Evolutionary conservation across 306 rosid species (phyloP), one percentile per base, ranked within the genome.

Genomic region (Astragalus glycyphyllos): DNA sequence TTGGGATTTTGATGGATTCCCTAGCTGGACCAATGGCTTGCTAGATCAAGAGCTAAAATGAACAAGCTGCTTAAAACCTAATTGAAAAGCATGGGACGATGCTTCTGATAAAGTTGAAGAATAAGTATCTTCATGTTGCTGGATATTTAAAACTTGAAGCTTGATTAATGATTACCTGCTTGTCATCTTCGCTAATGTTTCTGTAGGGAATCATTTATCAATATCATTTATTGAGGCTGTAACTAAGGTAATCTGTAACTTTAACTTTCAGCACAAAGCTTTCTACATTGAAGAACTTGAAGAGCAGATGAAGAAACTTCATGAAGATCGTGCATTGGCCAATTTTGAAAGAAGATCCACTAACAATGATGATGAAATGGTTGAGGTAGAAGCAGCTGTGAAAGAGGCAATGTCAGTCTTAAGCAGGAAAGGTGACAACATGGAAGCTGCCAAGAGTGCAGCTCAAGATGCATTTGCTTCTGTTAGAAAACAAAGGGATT

Each of bases 221-320:
- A 37, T 69, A 26, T 61, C 29, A 37, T 75, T 71, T 66, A 6
- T 69, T 46, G 49, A 70, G 38, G 32, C 29, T 69, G 15, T 58
- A 41, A 44, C 71, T 71, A 50, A 69, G 65, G 29, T 51, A 58
- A 49, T 82, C 4, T 79, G 46, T 58, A 35, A 46, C 29, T 67
- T 77, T 49, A 50, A 32, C 56, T 79, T 81, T 58, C 87, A 94
- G 98, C 87, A 87, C 72, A 94, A 94, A 84, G 98, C 97, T 66
- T 94, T 83, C 70, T 88, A 79, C 69, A 90, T 94, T 23, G 98
- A 94, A 86, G 96, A 94, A 82, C 96, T 90, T 73, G 97, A 90
- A 81, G 97, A 89, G 78, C 90, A 87, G 68, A 89, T 94, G 90
- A 92, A 90, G 79, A 85, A 87, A 67, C 83, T 84, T 73, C 92